Percentiles rank a stretch among this genome's conserved stretches.
These are phyloP conservation scores for Stipa capillata DNA, from an alignment of 176 grass and related monocot genomes.

Conservation along the genomic window DNA sequence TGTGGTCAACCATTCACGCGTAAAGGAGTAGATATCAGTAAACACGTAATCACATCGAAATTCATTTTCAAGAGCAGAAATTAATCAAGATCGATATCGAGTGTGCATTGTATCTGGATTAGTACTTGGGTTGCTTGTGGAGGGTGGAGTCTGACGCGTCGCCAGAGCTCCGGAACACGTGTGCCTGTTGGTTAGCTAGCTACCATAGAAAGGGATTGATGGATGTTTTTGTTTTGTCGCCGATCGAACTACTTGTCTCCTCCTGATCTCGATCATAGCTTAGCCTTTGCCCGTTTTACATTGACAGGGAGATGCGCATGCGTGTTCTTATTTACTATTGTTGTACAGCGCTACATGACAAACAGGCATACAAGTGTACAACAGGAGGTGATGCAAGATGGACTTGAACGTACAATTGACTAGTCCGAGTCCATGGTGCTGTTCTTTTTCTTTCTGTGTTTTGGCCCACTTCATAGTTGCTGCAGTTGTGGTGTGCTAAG, in stretches of 20 bases:
- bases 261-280: no score
- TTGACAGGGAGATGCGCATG: no score
- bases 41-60: background rate
- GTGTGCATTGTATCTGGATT: background rate
- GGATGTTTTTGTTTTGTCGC: background rate
- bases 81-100: background rate
- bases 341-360: no score
- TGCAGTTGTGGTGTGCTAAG: no score
- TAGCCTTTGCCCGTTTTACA: background rate
- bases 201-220: background rate
- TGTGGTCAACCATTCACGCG: background rate
- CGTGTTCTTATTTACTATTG: no score
- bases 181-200: background rate
- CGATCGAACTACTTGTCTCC: background rate
- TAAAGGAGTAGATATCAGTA: background rate
- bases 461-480: no score
- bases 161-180: background rate
- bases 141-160: background rate
- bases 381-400: no score
- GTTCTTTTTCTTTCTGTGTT: no score
- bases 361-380: no score
- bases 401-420: no score
- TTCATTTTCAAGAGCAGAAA: background rate
- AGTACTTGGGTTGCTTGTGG: background rate
- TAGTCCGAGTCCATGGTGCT: no score